Evolutionary conservation across 2,329 filamentous ascomycete species (phyloP).

Genomic region (Neonectria punicea): DNA sequence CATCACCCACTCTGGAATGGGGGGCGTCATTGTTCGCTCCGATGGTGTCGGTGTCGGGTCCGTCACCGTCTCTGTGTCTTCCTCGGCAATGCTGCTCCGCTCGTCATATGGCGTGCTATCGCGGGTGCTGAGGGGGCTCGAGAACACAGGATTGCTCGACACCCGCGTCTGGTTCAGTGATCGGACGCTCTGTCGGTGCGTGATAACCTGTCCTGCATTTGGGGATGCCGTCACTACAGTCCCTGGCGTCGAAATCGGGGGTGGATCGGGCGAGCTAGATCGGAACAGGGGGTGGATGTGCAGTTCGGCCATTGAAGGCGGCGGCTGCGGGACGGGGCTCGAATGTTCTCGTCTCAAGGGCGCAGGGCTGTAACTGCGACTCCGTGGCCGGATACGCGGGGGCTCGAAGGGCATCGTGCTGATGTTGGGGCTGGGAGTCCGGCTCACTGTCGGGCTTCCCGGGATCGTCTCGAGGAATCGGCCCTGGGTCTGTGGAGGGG

Average conservation of each 20-base stretch:
- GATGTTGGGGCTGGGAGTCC: conserved; percentile 71
- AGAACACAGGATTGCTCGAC: conserved; percentile 60
- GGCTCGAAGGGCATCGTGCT: conserved; percentile 65
- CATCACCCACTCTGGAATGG: conserved; percentile 70
- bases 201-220: conserved; percentile 72
- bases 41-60: conserved; percentile 32
- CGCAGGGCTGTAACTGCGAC: conserved; percentile 63
- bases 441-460: conserved; percentile 70
- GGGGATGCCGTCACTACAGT: conserved; percentile 78
- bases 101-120: conserved; percentile 54
- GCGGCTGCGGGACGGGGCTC: conserved; percentile 36
- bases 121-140: conserved; percentile 60
- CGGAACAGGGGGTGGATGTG: conserved; percentile 84
- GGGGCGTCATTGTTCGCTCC: conserved; percentile 65
- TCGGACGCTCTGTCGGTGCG: conserved; percentile 61
- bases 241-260: conserved; percentile 72
- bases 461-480: conserved; percentile 77
- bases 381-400: conserved; percentile 56
- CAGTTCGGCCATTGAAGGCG: conserved; percentile 61
- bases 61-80: conserved; percentile 38
- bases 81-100: conserved; percentile 38
- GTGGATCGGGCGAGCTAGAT: conserved; percentile 75
- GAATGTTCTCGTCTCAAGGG: conserved; percentile 45
- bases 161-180: conserved; percentile 66
- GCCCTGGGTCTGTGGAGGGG: conserved; percentile 55